Conservation (phyloP, 768 basidiomycete genomes). For the Boletus huronensis region DNA sequence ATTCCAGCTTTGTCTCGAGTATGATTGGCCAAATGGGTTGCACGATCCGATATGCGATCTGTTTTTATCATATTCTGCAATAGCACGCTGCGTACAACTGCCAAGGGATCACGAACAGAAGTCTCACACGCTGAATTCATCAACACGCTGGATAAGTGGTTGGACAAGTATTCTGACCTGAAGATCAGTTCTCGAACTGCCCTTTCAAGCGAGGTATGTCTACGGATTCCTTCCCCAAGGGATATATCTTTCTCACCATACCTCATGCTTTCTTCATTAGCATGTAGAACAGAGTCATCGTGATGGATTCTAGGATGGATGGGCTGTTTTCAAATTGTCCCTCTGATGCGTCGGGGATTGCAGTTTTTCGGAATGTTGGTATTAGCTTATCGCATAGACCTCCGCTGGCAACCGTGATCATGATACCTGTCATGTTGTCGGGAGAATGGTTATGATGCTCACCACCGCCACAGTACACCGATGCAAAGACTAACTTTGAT, state of each 20-base stretch:
- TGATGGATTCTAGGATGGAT: no score
- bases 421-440: neutral
- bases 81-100: neutral
- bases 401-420: neutral
- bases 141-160: neutral
- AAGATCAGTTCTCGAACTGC: constrained; percentile 1
- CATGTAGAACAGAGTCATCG: neutral
- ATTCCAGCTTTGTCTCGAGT: neutral
- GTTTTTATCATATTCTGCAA: no score
- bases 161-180: neutral
- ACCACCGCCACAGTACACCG: no score
- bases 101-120: neutral
- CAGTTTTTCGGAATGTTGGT: neutral
- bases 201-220: neutral
- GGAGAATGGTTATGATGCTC: no score
- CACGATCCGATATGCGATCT: no score
- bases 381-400: neutral
- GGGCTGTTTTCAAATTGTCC: neutral
- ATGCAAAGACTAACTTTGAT: no score
- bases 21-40: neutral
- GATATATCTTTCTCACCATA: neutral
- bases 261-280: neutral
- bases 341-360: neutral
- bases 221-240: no score
- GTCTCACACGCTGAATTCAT: neutral